These are phyloP conservation scores for Scheffersomyces insectosa DNA, from an alignment of 1,139 yeast genomes.

Conservation along the genomic window DNA sequence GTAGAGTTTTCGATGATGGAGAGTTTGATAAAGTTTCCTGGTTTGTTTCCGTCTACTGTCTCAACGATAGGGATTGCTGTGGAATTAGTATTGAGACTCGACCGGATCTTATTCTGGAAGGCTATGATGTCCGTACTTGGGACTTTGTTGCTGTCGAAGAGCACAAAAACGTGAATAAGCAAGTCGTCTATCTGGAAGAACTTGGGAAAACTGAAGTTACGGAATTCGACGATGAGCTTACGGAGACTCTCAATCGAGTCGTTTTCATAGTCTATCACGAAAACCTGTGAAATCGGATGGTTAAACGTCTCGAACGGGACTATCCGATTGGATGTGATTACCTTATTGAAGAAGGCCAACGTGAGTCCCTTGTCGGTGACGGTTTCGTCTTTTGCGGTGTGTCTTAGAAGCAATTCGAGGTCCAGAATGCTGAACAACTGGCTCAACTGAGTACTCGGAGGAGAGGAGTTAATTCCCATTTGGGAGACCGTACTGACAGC, in stretches of 20 bases:
- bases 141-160: conserved; percentile 29
- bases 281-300: conserved; percentile 81
- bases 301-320: conserved; percentile 87
- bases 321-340: conserved; percentile 61
- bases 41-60: conserved; percentile 6
- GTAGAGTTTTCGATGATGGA: conserved; percentile 43
- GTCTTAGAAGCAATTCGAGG: conserved; percentile 35
- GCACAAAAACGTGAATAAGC: conserved; percentile 46
- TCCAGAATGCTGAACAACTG: conserved; percentile 44
- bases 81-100: conserved; percentile 26
- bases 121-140: conserved; percentile 14
- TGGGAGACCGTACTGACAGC: too few species aligned
- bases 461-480: neutral
- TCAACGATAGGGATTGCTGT: conserved; percentile 28
- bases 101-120: conserved; percentile 34
- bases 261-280: conserved; percentile 54
- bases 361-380: conserved; percentile 39
- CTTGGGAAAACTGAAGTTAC: conserved; percentile 51
- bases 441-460: conserved; percentile 10
- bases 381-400: conserved; percentile 9
- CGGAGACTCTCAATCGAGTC: conserved; percentile 53
- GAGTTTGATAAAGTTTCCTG: conserved; percentile 15
- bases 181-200: conserved; percentile 62
- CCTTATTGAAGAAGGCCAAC: conserved; percentile 56
- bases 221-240: conserved; percentile 40